A percentile compares a stretch with the other conserved stretches of the same genome.
Conservation (phyloP, 768 basidiomycete genomes). For the Lyophyllum decastes region DNA sequence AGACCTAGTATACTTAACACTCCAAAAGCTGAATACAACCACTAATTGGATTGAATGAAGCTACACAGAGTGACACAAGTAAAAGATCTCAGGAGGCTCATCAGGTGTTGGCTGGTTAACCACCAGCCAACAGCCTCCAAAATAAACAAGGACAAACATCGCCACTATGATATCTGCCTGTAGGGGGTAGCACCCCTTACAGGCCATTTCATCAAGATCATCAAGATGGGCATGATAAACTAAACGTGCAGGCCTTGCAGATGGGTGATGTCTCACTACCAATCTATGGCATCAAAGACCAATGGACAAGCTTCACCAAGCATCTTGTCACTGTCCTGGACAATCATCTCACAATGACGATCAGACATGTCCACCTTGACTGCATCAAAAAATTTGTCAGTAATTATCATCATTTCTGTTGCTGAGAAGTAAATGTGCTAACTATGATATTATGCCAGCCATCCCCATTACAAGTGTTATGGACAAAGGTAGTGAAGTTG, state of each 20-base stretch:
- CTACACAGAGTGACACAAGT: no score
- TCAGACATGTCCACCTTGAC: constrained; percentile 35
- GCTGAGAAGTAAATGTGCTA: neutral
- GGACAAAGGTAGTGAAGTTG: neutral
- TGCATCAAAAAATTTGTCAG: constrained; percentile 20
- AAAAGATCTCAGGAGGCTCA: no score
- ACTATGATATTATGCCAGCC: neutral
- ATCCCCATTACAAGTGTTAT: neutral
- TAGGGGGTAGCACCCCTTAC: no score
- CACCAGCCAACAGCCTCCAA: no score
- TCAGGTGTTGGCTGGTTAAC: no score
- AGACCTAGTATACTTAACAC: no score
- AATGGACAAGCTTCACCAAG: constrained; percentile 22
- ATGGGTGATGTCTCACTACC: constrained; percentile 30
- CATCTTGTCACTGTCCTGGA: constrained; percentile 26
- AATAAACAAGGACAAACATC: no score
- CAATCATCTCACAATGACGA: constrained; percentile 16
- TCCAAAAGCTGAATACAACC: no score
- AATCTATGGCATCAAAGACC: constrained; percentile 30
- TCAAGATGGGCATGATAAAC: neutral
- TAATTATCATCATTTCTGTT: neutral
- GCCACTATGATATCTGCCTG: no score
- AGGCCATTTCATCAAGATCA: neutral
- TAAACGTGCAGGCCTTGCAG: constrained; percentile 15
- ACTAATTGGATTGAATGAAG: no score